Evolutionary conservation across 257 asterid species (phyloP).

Genomic region (Gardenia jasminoides): DNA sequence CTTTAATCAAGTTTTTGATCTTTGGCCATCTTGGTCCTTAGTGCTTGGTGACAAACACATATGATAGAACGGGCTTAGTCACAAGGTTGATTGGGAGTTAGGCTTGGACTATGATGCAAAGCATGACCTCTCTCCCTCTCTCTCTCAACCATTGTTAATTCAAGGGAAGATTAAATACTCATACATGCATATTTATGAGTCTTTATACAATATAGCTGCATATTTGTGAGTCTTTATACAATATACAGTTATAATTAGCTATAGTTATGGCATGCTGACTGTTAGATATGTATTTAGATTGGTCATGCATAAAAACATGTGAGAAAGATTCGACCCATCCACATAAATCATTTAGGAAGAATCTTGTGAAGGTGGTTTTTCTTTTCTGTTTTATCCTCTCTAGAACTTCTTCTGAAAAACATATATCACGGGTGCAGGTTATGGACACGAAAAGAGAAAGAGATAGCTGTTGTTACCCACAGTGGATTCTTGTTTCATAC

Average conservation of each 20-base stretch:
- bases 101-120: background rate
- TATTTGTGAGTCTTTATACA: background rate
- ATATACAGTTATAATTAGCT: background rate
- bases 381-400: background rate
- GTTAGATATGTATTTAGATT: background rate
- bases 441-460: slow-evolving; percentile 72
- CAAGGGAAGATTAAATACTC: too few relatives aligned
- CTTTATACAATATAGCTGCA: background rate
- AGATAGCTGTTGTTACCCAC: slow-evolving; percentile 89
- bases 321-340: background rate
- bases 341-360: background rate
- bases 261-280: background rate
- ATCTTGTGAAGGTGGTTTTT: background rate
- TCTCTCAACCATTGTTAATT: background rate
- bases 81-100: background rate
- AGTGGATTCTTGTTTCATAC: slow-evolving; percentile 87
- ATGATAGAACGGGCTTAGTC: background rate
- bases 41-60: background rate
- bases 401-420: slow-evolving; percentile 1
- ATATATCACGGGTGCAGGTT: slow-evolving; percentile 48
- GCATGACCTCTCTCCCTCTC: background rate
- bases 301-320: background rate
- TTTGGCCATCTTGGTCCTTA: background rate
- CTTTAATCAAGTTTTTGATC: background rate
- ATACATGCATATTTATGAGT: background rate